Evolutionary conservation across 1,284 basidiomycete species (phyloP), one percentile per base, ranked within the genome.

Genomic region (Athelia psychrophila): DNA sequence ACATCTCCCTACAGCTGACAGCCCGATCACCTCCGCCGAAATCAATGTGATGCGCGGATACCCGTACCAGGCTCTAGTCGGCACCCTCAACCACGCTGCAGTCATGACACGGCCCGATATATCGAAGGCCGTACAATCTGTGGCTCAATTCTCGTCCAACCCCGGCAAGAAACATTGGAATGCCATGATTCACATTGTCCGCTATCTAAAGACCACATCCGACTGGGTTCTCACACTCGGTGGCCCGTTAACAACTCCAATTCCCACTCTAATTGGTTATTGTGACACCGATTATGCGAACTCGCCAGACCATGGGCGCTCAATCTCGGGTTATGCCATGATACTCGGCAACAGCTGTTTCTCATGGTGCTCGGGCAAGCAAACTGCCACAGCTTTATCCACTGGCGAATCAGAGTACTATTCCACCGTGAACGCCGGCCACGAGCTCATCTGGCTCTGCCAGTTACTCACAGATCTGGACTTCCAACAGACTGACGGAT

Each of bases 401-500:
- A 72, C 72, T 1, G 70, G 67, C 0, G 73, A 77, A 52, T 70
- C 75, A 1, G 74, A 79, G 54, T 76, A 72, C 53, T 60, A 76
- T 46, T 71, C 71, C 2, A 57, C 66, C 9, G 56, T 64, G 2
- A 56, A 69, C 19, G 63, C 69, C 0, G 62, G 60, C 2, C 60
- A 61, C 27, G 73, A 79, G 51, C 56, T 65, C 2, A 30, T 69
- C 1, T 79, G 72, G 73, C 57, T 78, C 2, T 47, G 60, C 9
- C 62, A 66, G 38, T 54, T 73, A 13, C 55, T 73, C 33, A 44
- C 54, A 6, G 63, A 71, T 33, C 47, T 73, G 49, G 62, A 63
- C 1, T 64, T 58, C 47, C 13, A 51, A 0, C 42, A 52, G 2
- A 19, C 40, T 13, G 18, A 3, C 20, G 51, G 67, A 2, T 63